Percentiles rank a stretch among this genome's conserved stretches.
These are phyloP conservation scores for Neophaeococcomyces aloes DNA, from an alignment of 2,329 filamentous ascomycete species.

Conservation along the genomic window DNA sequence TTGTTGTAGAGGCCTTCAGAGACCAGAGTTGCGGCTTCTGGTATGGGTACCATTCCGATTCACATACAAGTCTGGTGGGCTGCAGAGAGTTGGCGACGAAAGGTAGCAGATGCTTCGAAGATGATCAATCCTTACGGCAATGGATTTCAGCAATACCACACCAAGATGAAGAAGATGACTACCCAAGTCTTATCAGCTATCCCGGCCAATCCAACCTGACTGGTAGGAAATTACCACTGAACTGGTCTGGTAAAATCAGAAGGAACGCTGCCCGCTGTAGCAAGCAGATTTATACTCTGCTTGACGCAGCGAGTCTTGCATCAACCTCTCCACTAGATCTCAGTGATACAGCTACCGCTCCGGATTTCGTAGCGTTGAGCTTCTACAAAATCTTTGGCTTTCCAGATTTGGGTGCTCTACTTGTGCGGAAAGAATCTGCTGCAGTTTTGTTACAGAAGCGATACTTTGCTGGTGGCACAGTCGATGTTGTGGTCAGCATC, in stretches of 20 bases:
- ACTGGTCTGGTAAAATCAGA: conserved; percentile 51
- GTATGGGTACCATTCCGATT: conserved; percentile 73
- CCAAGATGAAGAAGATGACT: not conserved
- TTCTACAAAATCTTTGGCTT: conserved; percentile 99
- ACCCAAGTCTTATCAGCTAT: conserved; percentile 58
- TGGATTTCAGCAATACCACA: conserved; percentile 47
- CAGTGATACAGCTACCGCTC: conserved; percentile 47
- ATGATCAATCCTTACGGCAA: conserved; percentile 49
- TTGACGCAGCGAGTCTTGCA: conserved; percentile 74
- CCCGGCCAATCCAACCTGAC: conserved; percentile 92
- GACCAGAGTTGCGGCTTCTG: conserved; percentile 59
- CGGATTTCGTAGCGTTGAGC: conserved; percentile 80
- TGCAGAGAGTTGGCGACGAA: conserved; percentile 58
- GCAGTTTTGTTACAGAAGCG: conserved; percentile 53
- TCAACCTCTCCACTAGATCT: conserved; percentile 70
- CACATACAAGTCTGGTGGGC: conserved; percentile 80
- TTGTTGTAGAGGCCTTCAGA: conserved; percentile 69
- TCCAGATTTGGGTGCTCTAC: conserved; percentile 74
- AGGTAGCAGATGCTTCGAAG: conserved; percentile 54
- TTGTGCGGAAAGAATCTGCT: conserved; percentile 63
- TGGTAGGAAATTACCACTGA: conserved; percentile 60
- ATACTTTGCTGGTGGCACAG: conserved; percentile 92
- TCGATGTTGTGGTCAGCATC: conserved; percentile 73
- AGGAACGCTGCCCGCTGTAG: conserved; percentile 18
- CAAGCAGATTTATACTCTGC: conserved; percentile 50